A percentile compares a stretch with the other conserved stretches of the same genome.
Evolutionary conservation across 139 green algal genomes (phyloP).

Genomic region (Astrephomene gubernaculifera): DNA sequence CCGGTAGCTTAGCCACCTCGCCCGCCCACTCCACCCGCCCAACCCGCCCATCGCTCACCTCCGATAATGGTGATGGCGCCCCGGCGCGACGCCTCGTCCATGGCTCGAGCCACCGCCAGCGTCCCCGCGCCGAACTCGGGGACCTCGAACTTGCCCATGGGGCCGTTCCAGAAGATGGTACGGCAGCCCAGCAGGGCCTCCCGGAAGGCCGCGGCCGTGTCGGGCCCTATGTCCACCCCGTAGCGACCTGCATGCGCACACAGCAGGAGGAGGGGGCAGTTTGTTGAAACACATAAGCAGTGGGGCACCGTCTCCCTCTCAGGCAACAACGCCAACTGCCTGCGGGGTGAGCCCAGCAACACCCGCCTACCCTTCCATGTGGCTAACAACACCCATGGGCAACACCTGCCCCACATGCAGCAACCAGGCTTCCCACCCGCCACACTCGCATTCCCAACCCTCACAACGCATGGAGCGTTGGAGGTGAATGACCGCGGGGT

Average conservation of each 20-base stretch:
- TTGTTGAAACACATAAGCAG: too few species aligned
- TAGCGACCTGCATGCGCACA: conserved; percentile 28
- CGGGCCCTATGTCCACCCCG: conserved; percentile 66
- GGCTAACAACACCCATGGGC: too few species aligned
- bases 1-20: background rate
- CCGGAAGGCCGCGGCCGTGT: conserved; percentile 37
- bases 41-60: conserved; percentile 24
- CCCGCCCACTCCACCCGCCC: background rate
- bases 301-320: too few species aligned
- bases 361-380: too few species aligned
- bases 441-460: background rate
- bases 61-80: conserved; percentile 62
- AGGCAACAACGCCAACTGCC: too few species aligned
- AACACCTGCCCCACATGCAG: too few species aligned
- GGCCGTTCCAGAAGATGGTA: conserved; percentile 75
- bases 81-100: conserved; percentile 45
- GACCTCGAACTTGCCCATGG: conserved; percentile 64
- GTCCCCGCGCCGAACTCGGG: conserved; percentile 57
- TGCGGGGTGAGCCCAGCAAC: too few species aligned
- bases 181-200: conserved; percentile 47
- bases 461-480: too few species aligned
- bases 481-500: too few species aligned
- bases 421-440: too few species aligned
- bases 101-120: conserved; percentile 42
- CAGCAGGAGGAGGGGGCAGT: too few species aligned